Base-by-base conservation (phyloP, 306 rosid genomes). In the Medicago ruthenica region DNA sequence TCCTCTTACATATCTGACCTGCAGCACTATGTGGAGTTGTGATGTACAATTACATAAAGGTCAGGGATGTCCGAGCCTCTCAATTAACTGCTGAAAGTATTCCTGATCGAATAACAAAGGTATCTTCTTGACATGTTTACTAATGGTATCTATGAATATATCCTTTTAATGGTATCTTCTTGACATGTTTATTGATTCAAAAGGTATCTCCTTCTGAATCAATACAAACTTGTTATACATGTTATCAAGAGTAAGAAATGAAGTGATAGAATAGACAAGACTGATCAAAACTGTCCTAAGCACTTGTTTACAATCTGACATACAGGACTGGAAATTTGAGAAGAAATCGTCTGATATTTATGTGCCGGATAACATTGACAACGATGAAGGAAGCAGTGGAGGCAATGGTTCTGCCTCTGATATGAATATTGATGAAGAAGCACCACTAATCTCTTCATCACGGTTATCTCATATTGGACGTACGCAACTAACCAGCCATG, bases 271-370 rank as follows among this genome's bases (percentile, higher is more conserved):
- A 58, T 58, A 16, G 58, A n/a, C 24, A 45, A 47, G 31, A 48
- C 24, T 18, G 41, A 31, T 36, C 1, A 65, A 75, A 31, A 48
- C 37, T 48, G 15, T 48, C 24, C 61, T 34, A 17, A 60, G 1
- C 4, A 48, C 54, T 24, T 61, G 18, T 47, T 59, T 27, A 22
- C 65, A 14, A 15, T 3, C 44, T 12, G 80, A 62, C n/a, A 50
- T 83, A 54, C 89, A 93, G 97, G 98, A 93, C n/a, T 89, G 97
- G 98, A 91, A 89, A 86, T 67, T 86, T 42, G 98, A 93, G 85
- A 93, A 93, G 94, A 93, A 79, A 81, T 84, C 88, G 16, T 93
- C 93, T 8, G 93, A 91, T 79, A 79, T 85, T 12, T 93, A 74
- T 73, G 73, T 70, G 45, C 89, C 96, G 1, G 82, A 73, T 50